Evolutionary conservation across 768 basidiomycete species (phyloP).

Genomic region (Leccinum imitatum): DNA sequence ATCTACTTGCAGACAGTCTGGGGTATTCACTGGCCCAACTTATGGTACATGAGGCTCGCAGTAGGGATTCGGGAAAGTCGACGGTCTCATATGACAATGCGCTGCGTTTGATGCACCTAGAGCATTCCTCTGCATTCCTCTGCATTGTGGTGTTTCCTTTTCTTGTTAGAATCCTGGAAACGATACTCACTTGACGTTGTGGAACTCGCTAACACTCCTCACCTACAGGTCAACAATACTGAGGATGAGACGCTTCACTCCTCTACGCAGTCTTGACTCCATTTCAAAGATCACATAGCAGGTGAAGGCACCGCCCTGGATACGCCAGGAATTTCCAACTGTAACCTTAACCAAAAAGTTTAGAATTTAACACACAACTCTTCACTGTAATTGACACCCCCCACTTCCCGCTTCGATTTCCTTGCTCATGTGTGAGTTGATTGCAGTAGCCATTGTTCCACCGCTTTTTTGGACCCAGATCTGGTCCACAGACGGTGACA

Average conservation of each 20-base stretch:
- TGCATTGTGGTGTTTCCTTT: neutral
- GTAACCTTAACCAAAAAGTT: neutral
- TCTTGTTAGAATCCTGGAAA: too few relatives aligned
- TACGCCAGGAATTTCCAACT: neutral
- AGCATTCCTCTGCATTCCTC: neutral
- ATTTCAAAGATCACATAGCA: too few relatives aligned
- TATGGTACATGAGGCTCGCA: neutral
- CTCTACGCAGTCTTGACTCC: neutral
- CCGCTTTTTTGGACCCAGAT: neutral
- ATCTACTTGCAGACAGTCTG: neutral
- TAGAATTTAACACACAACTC: neutral
- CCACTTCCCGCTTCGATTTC: neutral
- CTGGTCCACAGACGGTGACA: neutral
- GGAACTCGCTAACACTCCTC: neutral
- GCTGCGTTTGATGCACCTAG: neutral
- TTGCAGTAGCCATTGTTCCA: slow-evolving; percentile 3
- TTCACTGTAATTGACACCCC: too few relatives aligned
- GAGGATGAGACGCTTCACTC: neutral
- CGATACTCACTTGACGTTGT: neutral
- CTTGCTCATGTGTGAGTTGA: neutral
- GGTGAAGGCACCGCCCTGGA: neutral
- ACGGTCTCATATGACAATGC: neutral
- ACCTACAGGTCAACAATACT: neutral
- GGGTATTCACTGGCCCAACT: neutral
- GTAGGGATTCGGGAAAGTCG: neutral